Evolutionary conservation across 2,329 filamentous ascomycete species (phyloP).

Genomic region (Trichophyton verrucosum): DNA sequence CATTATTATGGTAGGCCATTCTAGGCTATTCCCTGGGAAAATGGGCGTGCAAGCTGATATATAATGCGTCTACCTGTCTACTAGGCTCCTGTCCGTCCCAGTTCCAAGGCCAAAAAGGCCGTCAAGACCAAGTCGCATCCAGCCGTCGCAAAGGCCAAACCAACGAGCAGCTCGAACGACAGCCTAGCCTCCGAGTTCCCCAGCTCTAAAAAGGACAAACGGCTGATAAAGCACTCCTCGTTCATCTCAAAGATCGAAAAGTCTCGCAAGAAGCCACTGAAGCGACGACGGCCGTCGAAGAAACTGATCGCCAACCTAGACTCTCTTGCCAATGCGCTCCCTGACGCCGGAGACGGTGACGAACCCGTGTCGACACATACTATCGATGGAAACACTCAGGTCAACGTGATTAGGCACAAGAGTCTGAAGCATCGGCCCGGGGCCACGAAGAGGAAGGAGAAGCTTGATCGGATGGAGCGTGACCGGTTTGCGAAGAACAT

Average conservation of each 20-base stretch:
- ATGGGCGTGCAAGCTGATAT: neutral
- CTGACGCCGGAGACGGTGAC: constrained; percentile 44
- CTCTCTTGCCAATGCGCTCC: constrained; percentile 67
- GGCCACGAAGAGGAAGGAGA: constrained; percentile 71
- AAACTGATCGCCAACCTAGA: constrained; percentile 67
- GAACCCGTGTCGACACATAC: constrained; percentile 30
- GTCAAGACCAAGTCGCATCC: constrained; percentile 13
- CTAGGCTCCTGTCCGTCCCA: constrained; percentile 21
- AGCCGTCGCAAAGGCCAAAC: constrained; percentile 4
- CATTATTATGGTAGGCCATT: constrained; percentile 8
- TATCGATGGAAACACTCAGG: constrained; percentile 35
- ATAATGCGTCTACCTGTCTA: neutral
- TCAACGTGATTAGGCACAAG: constrained; percentile 60
- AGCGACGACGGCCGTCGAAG: constrained; percentile 57
- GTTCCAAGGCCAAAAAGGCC: constrained; percentile 14
- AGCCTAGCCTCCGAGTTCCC: constrained; percentile 42
- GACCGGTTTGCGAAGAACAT: constrained; percentile 74
- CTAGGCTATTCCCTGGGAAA: neutral
- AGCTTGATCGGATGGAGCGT: constrained; percentile 66
- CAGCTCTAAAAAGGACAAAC: constrained; percentile 71
- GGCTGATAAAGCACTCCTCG: constrained; percentile 63
- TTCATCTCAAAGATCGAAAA: constrained; percentile 69
- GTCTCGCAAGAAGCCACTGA: constrained; percentile 41
- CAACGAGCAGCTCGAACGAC: constrained; percentile 13
- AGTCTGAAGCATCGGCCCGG: constrained; percentile 65